Percentiles rank a stretch among this genome's conserved stretches.
Evolutionary conservation across 2,329 filamentous ascomycete species (phyloP).

Genomic region (Colletotrichum limetticola): DNA sequence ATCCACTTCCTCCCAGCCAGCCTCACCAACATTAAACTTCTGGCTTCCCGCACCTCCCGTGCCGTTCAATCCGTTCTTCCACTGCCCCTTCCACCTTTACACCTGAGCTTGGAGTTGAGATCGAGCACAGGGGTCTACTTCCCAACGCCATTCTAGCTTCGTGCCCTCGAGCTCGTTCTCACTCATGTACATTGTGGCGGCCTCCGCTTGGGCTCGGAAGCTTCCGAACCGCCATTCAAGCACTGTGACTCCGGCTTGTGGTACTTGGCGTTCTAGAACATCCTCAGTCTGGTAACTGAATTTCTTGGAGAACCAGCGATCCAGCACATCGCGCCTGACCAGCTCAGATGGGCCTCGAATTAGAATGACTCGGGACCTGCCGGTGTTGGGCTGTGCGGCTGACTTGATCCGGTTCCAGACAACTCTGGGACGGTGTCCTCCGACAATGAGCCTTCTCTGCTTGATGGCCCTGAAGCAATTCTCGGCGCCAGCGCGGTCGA

Average conservation of each 20-base stretch:
- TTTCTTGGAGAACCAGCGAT: background rate
- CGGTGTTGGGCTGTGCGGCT: background rate
- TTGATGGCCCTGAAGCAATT: background rate
- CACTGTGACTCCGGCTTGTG: background rate
- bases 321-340: background rate
- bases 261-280: background rate
- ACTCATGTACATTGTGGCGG: background rate
- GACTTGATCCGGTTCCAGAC: conserved; percentile 15
- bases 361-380: background rate
- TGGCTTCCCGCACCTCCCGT: background rate
- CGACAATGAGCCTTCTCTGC: background rate
- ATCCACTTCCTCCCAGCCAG: background rate
- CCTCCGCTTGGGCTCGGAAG: background rate
- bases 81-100: background rate
- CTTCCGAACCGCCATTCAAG: conserved; percentile 24
- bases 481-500: conserved; percentile 2
- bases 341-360: background rate
- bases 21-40: background rate
- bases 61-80: too few relatives aligned
- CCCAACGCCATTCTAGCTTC: background rate
- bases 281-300: conserved; percentile 9
- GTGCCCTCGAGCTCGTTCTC: background rate
- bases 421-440: background rate
- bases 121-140: background rate
- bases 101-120: background rate